Evolutionary conservation across 805 yeast species (phyloP), one percentile per base, ranked within the genome.

Genomic region (Vanderwaltozyma yarrowii): DNA sequence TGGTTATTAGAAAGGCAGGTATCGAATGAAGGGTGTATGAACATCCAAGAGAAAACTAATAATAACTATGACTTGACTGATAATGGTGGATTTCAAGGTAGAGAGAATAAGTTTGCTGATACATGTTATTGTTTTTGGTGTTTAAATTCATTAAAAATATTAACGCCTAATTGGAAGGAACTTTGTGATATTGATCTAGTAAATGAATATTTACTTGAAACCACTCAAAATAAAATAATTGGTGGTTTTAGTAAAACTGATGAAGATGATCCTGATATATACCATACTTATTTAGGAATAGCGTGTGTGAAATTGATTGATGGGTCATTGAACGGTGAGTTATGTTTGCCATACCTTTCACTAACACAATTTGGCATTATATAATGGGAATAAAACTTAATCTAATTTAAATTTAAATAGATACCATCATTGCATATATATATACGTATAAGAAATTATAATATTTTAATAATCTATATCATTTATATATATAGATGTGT

Each of bases 41-140:
- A 19, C 11, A 28, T 41, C 1, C 49, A 47, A 40, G 45, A 45
- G 3, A 52, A 50, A 0, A 27, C 19, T n/a, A 59, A 67, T 39
- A 68, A 62, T 21, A 56, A 45, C 38, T 60, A 55, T 36, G 78
- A 74, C 46, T 45, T 36, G 0, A 60, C 54, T 2, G 89, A 80
- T 51, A 60, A 61, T 37, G 96, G 96, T 2, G 89, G 89, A 0
- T 77, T 83, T 54, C 84, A 86, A 56, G 96, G 96, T 1, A 66
- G 96, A 33, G 76, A 74, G n/a, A 85, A 85, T 56, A 87, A 87
- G 56, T 71, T 68, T 40, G 81, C 81, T 3, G 96, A 87, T 58
- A 80, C 94, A 0, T 87, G 96, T 62, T 87, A 87, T 52, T 73
- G 80, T 6, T 87, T 86, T 69, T 87, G 96, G 96, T 72, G 75